A percentile compares a stretch with the other conserved stretches of the same genome.
Evolutionary conservation across 139 green algal species (phyloP).

Genomic region (Haematococcus sp.): DNA sequence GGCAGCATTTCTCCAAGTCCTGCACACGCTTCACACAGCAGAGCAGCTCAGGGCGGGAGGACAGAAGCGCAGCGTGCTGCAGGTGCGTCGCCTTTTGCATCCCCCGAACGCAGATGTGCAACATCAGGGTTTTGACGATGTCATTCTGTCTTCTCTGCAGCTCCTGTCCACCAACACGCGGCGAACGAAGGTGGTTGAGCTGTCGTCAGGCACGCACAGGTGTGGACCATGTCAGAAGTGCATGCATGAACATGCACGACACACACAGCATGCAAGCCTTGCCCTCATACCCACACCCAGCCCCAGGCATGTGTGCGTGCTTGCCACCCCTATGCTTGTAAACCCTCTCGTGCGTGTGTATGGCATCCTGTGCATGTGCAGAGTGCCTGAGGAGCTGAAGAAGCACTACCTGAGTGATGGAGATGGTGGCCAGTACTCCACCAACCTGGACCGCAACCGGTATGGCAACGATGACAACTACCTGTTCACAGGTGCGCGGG

Average conservation of each 20-base stretch:
- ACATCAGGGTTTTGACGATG: no score
- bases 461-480: constrained; percentile 96
- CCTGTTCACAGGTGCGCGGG: constrained; percentile 78
- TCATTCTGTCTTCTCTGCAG: constrained; percentile 30
- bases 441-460: constrained; percentile 94
- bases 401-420: constrained; percentile 83
- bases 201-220: constrained; percentile 84
- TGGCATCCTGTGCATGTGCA: constrained; percentile 19
- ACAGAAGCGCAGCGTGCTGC: constrained; percentile 20
- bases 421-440: constrained; percentile 83
- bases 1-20: constrained; percentile 87
- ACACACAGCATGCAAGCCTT: no score
- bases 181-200: constrained; percentile 91
- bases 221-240: no score
- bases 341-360: neutral
- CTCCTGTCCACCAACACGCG: constrained; percentile 89
- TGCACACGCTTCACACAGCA: constrained; percentile 72
- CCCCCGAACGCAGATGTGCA: no score
- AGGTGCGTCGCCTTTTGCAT: constrained; percentile 5
- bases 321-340: neutral
- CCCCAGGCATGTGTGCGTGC: neutral
- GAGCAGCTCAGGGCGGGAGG: constrained; percentile 45
- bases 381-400: constrained; percentile 88
- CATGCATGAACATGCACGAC: no score
- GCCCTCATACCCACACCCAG: no score